These are phyloP conservation scores for Carallia pectinifolia DNA, from an alignment of 345 rosid species.

Conservation along the genomic window DNA sequence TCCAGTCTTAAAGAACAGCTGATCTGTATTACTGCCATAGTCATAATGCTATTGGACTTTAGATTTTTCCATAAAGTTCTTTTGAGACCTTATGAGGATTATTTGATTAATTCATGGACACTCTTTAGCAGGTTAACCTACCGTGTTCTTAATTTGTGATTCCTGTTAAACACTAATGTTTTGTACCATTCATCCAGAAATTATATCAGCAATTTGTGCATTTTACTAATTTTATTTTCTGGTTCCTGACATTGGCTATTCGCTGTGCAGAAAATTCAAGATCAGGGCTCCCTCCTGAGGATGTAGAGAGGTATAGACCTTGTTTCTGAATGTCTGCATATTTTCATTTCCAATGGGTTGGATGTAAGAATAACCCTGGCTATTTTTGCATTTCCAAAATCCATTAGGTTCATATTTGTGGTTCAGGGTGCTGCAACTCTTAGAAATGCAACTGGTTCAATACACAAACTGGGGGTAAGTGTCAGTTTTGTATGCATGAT, in stretches of 20 bases:
- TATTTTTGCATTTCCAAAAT: conserved; percentile 9
- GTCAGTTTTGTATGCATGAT: conserved; percentile 8
- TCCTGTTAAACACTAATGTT: background rate
- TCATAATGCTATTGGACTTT: too few relatives aligned
- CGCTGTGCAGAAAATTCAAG: conserved; percentile 64
- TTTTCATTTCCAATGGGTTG: conserved; percentile 2
- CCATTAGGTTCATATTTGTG: conserved; percentile 67
- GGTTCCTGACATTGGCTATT: conserved; percentile 14
- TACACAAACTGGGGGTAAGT: conserved; percentile 52
- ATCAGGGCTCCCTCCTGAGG: conserved; percentile 62
- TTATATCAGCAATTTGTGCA: background rate
- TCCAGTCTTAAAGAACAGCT: too few relatives aligned
- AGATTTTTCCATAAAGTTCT: too few relatives aligned
- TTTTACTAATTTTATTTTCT: background rate
- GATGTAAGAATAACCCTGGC: background rate
- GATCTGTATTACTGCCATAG: too few relatives aligned
- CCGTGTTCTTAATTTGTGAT: background rate
- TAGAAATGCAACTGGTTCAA: conserved; percentile 40
- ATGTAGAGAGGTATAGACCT: conserved; percentile 60
- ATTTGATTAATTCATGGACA: background rate
- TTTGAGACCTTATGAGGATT: too few relatives aligned
- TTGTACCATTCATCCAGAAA: conserved; percentile 11
- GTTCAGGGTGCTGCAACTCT: conserved; percentile 66
- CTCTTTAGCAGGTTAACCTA: background rate
- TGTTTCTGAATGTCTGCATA: conserved; percentile 5